Percentiles rank a stretch among this genome's conserved stretches.
phyloP scores from a whole-genome alignment of 768 basidiomycete genomes.

The Cyclocybe aegerita region DNA sequence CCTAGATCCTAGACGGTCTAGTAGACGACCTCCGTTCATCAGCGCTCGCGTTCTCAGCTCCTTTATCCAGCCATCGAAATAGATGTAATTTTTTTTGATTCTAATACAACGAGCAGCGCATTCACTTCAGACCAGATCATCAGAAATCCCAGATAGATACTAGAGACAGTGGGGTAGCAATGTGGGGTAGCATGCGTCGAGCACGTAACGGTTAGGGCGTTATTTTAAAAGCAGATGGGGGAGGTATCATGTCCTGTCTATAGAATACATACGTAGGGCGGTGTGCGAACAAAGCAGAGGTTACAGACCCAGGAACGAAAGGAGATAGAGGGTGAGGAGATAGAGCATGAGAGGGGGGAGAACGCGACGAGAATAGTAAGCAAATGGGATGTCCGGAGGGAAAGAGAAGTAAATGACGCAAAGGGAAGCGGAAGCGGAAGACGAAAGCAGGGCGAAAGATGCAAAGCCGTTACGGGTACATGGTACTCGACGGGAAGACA shows the following conservation, averaged over 20 bases:
- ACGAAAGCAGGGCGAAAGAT: too few species aligned
- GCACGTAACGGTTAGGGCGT: slow-evolving; percentile 7
- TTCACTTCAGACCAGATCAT: too few species aligned
- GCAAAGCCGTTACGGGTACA: slow-evolving; percentile 62
- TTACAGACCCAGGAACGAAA: slow-evolving; percentile 16
- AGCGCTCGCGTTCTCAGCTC: too few species aligned
- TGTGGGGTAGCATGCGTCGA: slow-evolving; percentile 10
- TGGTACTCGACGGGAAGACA: slow-evolving; percentile 79
- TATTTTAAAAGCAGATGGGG: background rate
- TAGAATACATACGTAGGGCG: slow-evolving; percentile 20
- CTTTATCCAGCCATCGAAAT: too few species aligned
- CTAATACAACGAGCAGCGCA: too few species aligned
- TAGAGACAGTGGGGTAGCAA: slow-evolving; percentile 7
- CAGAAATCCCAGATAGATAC: background rate
- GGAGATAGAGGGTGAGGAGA: slow-evolving; percentile 16
- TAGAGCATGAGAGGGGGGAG: slow-evolving; percentile 4
- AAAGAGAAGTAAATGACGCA: slow-evolving; percentile 15
- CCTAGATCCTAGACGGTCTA: too few species aligned
- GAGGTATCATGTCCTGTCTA: slow-evolving; percentile 21
- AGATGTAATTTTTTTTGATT: too few species aligned
- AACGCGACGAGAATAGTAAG: background rate
- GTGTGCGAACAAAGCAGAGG: slow-evolving; percentile 18
- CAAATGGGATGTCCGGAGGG: slow-evolving; percentile 8
- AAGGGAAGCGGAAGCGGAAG: slow-evolving; percentile 7
- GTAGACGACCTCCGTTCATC: too few species aligned